These are phyloP conservation scores for Phyllostachys edulis DNA, from an alignment of 176 grass and related monocot genomes.

Conservation along the genomic window DNA sequence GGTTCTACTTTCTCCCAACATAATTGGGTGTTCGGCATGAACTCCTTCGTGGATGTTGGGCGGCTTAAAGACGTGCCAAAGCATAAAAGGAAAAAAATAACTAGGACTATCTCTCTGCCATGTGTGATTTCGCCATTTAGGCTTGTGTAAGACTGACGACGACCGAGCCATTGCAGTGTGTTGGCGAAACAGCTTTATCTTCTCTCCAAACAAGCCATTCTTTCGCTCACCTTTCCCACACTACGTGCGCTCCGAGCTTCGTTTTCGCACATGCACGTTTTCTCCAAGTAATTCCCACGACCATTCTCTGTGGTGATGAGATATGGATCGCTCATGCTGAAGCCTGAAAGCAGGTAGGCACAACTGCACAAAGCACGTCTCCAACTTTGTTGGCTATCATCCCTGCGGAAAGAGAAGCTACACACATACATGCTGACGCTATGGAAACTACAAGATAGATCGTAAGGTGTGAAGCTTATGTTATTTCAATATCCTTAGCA, in stretches of 20 bases:
- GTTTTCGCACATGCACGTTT: background rate
- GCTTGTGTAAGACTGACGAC: background rate
- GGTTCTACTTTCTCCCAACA: background rate
- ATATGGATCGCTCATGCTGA: background rate
- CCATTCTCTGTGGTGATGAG: background rate
- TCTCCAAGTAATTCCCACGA: background rate
- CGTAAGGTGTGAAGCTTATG: background rate
- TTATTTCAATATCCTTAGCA: background rate
- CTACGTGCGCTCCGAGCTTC: background rate
- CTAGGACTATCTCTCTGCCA: background rate
- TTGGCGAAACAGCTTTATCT: background rate
- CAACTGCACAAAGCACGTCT: background rate
- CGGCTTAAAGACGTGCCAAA: background rate
- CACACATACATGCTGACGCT: background rate
- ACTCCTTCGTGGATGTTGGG: slow-evolving; percentile 15
- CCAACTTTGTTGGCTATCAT: background rate
- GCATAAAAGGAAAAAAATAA: background rate
- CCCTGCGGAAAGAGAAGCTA: background rate
- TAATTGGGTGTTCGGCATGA: slow-evolving; percentile 26
- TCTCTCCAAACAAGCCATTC: background rate
- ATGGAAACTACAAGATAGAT: background rate
- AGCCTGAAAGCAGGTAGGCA: background rate
- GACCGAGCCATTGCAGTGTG: background rate
- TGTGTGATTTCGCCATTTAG: background rate
- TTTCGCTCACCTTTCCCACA: background rate